phyloP scores from a whole-genome alignment of 1,284 basidiomycete species.

The Ustilago crameri region DNA sequence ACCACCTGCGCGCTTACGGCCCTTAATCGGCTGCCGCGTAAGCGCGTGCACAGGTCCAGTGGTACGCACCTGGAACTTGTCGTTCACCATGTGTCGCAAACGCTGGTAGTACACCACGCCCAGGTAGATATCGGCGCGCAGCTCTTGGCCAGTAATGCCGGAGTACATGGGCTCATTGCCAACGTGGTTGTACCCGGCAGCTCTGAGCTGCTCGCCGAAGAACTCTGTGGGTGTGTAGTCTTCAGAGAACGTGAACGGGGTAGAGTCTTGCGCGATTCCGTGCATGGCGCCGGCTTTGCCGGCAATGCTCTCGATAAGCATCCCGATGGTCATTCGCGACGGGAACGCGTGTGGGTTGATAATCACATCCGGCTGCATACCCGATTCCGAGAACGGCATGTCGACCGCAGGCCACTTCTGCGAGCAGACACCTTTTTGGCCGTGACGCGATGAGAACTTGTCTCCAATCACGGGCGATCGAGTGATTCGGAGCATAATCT shows the following conservation, averaged over 20 bases:
- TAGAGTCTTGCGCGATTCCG: slow-evolving; percentile 96
- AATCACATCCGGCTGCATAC: slow-evolving; percentile 98
- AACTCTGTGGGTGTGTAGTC: slow-evolving; percentile 94
- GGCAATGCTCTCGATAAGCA: slow-evolving; percentile 99
- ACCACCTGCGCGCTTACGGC: slow-evolving; percentile 96
- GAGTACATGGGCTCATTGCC: slow-evolving; percentile 99
- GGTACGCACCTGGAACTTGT: slow-evolving; percentile 99
- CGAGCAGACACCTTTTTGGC: slow-evolving; percentile 99
- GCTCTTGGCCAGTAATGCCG: slow-evolving; percentile 97
- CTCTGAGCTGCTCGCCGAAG: slow-evolving; percentile 93
- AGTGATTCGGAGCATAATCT: slow-evolving; percentile 91
- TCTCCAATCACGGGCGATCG: slow-evolving; percentile 97
- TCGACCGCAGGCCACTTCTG: slow-evolving; percentile 98
- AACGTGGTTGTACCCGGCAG: slow-evolving; percentile 97
- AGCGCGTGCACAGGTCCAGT: slow-evolving; percentile 95
- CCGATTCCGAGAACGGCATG: slow-evolving; percentile 99
- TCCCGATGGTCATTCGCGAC: slow-evolving; percentile 99
- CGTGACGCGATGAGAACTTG: slow-evolving; percentile 98
- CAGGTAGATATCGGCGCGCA: slow-evolving; percentile 97
- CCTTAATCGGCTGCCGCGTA: slow-evolving; percentile 98
- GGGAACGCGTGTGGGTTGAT: slow-evolving; percentile 99
- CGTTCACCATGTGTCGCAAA: slow-evolving; percentile 98
- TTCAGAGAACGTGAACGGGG: slow-evolving; percentile 83
- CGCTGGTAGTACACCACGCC: slow-evolving; percentile 99
- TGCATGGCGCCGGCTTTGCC: slow-evolving; percentile 99